A percentile compares a stretch with the other conserved stretches of the same genome.
These are phyloP conservation scores for Podospora bellae-mahoneyi DNA, from an alignment of 495 filamentous ascomycete species.

Conservation along the genomic window DNA sequence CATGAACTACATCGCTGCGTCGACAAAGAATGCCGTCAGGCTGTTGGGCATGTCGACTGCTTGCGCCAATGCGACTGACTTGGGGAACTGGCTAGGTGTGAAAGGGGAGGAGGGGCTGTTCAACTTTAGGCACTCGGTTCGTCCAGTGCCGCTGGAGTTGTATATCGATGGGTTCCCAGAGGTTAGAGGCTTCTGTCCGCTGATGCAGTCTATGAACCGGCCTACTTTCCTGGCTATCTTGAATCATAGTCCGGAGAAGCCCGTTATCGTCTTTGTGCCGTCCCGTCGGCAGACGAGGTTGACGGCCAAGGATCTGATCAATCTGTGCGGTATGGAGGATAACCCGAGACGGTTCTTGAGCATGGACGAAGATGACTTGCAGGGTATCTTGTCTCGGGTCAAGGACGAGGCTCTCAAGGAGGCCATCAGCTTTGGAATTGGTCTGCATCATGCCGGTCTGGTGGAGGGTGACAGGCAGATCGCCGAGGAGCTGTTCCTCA, in stretches of 20 bases:
- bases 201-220: conserved; percentile 99
- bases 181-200: conserved; percentile 87
- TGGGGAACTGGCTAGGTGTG: conserved; percentile 96
- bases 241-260: conserved; percentile 90
- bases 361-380: conserved; percentile 92
- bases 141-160: conserved; percentile 90
- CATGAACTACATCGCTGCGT: conserved; percentile 98
- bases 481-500: conserved; percentile 88
- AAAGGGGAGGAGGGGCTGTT: conserved; percentile 89
- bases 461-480: conserved; percentile 91
- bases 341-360: conserved; percentile 87
- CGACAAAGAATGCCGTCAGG: conserved; percentile 80
- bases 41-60: conserved; percentile 98
- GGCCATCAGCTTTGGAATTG: conserved; percentile 92
- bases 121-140: conserved; percentile 98
- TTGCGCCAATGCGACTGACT: conserved; percentile 90
- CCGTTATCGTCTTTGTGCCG: conserved; percentile 97
- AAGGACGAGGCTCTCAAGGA: conserved; percentile 92
- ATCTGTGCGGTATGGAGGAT: conserved; percentile 97
- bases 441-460: conserved; percentile 93
- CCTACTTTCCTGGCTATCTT: conserved; percentile 97
- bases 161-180: conserved; percentile 98
- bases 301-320: conserved; percentile 93
- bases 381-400: conserved; percentile 74
- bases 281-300: conserved; percentile 92